A percentile compares a stretch with the other conserved stretches of the same genome.
These are phyloP conservation scores for Mycena albidolilacea DNA, from an alignment of 768 basidiomycete species.

Conservation along the genomic window DNA sequence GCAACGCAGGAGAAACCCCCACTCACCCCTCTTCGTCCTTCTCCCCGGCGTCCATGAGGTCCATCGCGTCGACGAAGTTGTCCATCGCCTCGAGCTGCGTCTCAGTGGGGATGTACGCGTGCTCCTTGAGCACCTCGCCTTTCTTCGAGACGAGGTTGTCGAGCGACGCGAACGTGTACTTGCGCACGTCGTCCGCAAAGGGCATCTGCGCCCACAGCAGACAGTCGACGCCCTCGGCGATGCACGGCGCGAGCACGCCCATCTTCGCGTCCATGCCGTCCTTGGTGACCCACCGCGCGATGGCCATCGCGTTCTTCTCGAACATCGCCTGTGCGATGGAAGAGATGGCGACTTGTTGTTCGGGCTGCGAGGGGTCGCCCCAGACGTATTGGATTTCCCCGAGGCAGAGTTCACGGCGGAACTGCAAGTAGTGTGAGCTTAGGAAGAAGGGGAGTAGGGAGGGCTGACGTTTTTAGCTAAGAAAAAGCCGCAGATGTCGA, in stretches of 20 bases:
- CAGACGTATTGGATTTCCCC: slow-evolving; percentile 91
- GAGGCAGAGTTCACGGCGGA: slow-evolving; percentile 86
- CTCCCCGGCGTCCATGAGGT: slow-evolving; percentile 83
- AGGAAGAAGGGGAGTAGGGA: not conserved
- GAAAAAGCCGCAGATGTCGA: slow-evolving; percentile 93
- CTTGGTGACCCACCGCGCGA: slow-evolving; percentile 85
- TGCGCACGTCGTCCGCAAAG: slow-evolving; percentile 94
- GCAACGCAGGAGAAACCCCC: slow-evolving; percentile 8
- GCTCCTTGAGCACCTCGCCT: slow-evolving; percentile 79
- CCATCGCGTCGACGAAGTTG: slow-evolving; percentile 89
- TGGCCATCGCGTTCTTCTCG: slow-evolving; percentile 75
- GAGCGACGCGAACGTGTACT: slow-evolving; percentile 89
- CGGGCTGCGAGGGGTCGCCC: slow-evolving; percentile 75
- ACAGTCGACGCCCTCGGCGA: slow-evolving; percentile 80
- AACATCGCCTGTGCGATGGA: slow-evolving; percentile 90
- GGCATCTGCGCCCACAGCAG: slow-evolving; percentile 95
- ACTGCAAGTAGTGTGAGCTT: slow-evolving; percentile 58
- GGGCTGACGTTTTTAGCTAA: slow-evolving; percentile 69
- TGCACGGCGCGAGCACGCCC: slow-evolving; percentile 79
- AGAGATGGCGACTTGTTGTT: slow-evolving; percentile 88
- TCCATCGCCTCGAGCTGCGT: slow-evolving; percentile 89
- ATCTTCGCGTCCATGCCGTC: slow-evolving; percentile 88
- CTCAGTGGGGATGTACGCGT: slow-evolving; percentile 87
- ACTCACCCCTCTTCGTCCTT: slow-evolving; percentile 82
- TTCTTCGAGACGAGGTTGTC: slow-evolving; percentile 80